These are phyloP conservation scores for Phyllosticta capitalensis DNA, from an alignment of 2,329 filamentous ascomycete species.

Conservation along the genomic window DNA sequence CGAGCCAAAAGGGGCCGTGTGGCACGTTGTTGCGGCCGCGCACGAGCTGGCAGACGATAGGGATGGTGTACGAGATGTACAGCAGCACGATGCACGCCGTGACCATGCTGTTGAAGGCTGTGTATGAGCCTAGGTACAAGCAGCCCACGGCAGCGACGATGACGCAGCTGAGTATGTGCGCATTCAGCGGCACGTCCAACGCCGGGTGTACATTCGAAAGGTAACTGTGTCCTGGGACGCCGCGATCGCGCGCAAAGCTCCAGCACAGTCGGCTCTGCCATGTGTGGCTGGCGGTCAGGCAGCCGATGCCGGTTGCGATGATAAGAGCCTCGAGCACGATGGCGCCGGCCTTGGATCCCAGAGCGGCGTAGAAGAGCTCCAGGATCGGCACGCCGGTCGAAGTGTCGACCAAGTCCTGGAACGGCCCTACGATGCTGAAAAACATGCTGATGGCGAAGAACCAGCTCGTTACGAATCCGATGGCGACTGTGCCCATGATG, in stretches of 20 bases:
- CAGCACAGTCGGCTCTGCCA: conserved; percentile 44
- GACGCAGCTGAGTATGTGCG: conserved; percentile 34
- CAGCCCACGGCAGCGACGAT: conserved; percentile 39
- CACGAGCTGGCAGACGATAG: conserved; percentile 37
- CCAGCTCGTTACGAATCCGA: conserved; percentile 42
- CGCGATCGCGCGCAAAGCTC: conserved; percentile 44
- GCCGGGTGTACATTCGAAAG: conserved; percentile 32
- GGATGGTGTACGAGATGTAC: conserved; percentile 31
- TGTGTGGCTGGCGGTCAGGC: conserved; percentile 39
- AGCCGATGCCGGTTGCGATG: conserved; percentile 39
- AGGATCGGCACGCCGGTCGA: conserved; percentile 39
- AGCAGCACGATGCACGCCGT: conserved; percentile 34
- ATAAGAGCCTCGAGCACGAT: conserved; percentile 39
- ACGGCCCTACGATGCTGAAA: conserved; percentile 40
- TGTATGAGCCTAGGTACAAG: conserved; percentile 35
- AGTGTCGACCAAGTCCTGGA: conserved; percentile 31
- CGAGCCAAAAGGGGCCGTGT: conserved; percentile 41
- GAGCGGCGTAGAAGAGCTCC: conserved; percentile 37
- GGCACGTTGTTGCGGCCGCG: conserved; percentile 36
- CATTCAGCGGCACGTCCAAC: conserved; percentile 33
- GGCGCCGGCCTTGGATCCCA: conserved; percentile 34
- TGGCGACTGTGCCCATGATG: conserved; percentile 40
- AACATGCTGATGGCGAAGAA: conserved; percentile 41
- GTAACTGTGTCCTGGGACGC: conserved; percentile 35
- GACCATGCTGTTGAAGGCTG: conserved; percentile 36